These are phyloP conservation scores for Yamadazyma epiphylla DNA, from an alignment of 1,139 yeast species.

Conservation along the genomic window DNA sequence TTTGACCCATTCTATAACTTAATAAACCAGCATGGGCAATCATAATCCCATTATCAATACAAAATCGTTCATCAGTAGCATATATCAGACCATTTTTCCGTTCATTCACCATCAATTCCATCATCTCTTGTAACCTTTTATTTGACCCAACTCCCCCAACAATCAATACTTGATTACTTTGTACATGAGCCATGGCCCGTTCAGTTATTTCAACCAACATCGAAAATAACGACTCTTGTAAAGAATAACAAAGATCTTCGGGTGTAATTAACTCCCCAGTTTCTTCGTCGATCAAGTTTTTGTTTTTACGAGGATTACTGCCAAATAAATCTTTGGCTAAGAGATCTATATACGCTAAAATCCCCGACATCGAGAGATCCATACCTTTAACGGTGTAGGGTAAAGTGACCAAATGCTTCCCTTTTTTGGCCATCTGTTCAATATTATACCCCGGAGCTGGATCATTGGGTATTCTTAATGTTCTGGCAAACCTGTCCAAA, in stretches of 20 bases:
- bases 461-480: constrained; percentile 79
- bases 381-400: constrained; percentile 98
- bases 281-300: constrained; percentile 44
- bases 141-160: constrained; percentile 99
- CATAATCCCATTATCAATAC: constrained; percentile 98
- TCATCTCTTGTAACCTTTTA: constrained; percentile 88
- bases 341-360: constrained; percentile 76
- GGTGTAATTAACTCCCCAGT: constrained; percentile 60
- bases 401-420: constrained; percentile 64
- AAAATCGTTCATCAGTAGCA: constrained; percentile 95
- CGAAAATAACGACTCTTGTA: constrained; percentile 89
- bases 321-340: constrained; percentile 68
- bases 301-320: constrained; percentile 44
- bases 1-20: constrained; percentile 80
- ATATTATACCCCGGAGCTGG: constrained; percentile 98
- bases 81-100: constrained; percentile 75
- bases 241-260: constrained; percentile 87
- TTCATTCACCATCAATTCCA: constrained; percentile 88
- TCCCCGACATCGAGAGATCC: constrained; percentile 97
- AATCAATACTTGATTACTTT: constrained; percentile 80
- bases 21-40: constrained; percentile 96
- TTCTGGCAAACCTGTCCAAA: constrained; percentile 91
- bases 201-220: constrained; percentile 98
- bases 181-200: constrained; percentile 97
- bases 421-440: constrained; percentile 84